Evolutionary conservation across 2,329 filamentous ascomycete species (phyloP).

Genomic region (Botrytis fabae): DNA sequence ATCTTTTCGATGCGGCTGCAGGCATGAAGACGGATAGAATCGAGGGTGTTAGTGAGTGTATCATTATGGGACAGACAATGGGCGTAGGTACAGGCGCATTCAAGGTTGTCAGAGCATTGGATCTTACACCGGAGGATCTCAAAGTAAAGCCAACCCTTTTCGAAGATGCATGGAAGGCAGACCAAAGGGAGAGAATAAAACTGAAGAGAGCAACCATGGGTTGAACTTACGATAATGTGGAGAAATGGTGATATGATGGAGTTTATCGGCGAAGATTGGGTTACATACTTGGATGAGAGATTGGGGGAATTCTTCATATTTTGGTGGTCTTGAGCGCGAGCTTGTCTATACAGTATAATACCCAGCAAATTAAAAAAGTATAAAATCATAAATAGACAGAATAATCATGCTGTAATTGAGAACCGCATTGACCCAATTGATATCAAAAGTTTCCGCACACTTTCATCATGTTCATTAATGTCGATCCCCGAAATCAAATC

Average conservation of each 20-base stretch:
- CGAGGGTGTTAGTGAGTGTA: conserved; percentile 92
- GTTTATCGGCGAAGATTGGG: conserved; percentile 11
- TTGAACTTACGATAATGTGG: conserved; percentile 6
- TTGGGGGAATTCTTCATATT: not conserved
- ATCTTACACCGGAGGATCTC: conserved; percentile 59
- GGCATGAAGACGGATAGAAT: conserved; percentile 90
- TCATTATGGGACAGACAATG: conserved; percentile 98
- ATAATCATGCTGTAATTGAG: not conserved
- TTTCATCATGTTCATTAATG: not conserved
- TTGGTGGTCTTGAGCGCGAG: conserved; percentile 8
- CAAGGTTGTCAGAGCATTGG: conserved; percentile 78
- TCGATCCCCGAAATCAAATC: not conserved
- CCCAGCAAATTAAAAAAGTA: conserved; percentile 21
- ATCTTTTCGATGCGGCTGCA: conserved; percentile 91
- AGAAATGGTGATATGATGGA: conserved; percentile 7
- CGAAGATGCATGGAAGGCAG: conserved; percentile 63
- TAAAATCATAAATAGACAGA: conserved; percentile 25
- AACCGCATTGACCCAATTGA: not conserved
- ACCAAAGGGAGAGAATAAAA: conserved; percentile 38
- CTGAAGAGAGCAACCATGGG: not conserved
- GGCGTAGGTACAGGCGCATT: conserved; percentile 87
- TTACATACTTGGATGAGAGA: not conserved
- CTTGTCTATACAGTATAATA: conserved; percentile 16
- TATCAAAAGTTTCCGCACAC: not conserved
- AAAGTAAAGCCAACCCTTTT: conserved; percentile 60